Percentiles rank a stretch among this genome's conserved stretches.
phyloP scores from a whole-genome alignment of 148 eudicot genomes.

The Silene conica region DNA sequence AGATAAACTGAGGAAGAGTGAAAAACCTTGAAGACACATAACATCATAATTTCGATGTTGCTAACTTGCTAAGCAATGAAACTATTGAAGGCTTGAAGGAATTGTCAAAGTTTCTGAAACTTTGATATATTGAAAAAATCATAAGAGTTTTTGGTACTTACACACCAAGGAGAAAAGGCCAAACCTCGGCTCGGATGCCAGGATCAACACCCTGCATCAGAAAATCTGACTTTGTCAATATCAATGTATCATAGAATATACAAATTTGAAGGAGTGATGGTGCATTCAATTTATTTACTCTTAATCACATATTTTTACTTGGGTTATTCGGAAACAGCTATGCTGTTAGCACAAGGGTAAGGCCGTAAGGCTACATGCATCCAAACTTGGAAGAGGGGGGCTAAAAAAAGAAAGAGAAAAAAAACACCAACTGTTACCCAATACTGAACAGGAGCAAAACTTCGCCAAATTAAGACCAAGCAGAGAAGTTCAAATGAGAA shows the following conservation, averaged over 20 bases:
- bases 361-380: no score
- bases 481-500: conserved; percentile 1
- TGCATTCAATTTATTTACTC: not conserved
- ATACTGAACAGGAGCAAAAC: not conserved
- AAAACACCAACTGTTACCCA: not conserved
- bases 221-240: conserved; percentile 15
- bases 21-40: not conserved
- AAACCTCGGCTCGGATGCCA: conserved; percentile 83
- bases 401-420: no score
- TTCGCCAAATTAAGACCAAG: not conserved
- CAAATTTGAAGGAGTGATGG: not conserved
- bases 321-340: no score
- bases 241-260: not conserved
- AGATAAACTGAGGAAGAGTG: not conserved
- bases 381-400: no score
- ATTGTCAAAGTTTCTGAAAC: conserved; percentile 1
- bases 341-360: no score
- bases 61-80: conserved; percentile 3
- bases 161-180: conserved; percentile 99
- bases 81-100: not conserved
- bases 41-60: not conserved
- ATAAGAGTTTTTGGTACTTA: conserved; percentile 38
- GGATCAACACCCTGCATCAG: conserved; percentile 83
- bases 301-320: not conserved
- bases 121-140: not conserved